Conservation (phyloP, 768 basidiomycete species). For the Naganishia randhawae region DNA sequence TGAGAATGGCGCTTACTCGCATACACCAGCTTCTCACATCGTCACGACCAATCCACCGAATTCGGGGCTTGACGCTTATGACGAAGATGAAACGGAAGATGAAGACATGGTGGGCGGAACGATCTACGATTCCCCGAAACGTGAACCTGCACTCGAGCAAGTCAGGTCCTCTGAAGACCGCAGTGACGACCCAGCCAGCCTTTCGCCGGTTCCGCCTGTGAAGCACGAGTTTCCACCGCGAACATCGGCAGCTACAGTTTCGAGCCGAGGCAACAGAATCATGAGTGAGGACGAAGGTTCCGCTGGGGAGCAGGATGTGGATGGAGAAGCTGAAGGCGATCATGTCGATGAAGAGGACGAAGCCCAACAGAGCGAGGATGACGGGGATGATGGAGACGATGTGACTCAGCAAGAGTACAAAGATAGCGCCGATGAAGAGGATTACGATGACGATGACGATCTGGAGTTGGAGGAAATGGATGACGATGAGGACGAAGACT, state of each 20-base stretch:
- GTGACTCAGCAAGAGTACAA: conserved; percentile 3
- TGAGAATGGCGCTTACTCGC: conserved; percentile 1
- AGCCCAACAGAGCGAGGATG: conserved; percentile 8
- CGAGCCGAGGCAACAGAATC: conserved; percentile 1
- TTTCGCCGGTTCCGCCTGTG: conserved; percentile 10
- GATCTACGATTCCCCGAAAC: conserved; percentile 20
- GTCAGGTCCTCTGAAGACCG: background rate
- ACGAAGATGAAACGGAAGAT: conserved; percentile 21
- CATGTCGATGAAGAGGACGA: conserved; percentile 13
- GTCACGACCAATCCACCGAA: background rate
- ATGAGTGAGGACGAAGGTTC: conserved; percentile 11
- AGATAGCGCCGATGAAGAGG: conserved; percentile 21
- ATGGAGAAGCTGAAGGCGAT: conserved; percentile 11
- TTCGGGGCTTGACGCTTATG: background rate
- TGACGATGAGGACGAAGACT: conserved; percentile 30
- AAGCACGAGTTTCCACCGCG: background rate
- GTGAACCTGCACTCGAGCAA: background rate
- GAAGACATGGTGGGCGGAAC: conserved; percentile 20
- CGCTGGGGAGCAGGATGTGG: background rate
- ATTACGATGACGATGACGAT: conserved; percentile 25
- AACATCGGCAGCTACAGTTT: background rate
- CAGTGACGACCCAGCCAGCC: background rate
- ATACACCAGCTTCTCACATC: conserved; percentile 17
- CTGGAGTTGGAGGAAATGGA: conserved; percentile 30
- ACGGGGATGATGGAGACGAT: conserved; percentile 16